These are phyloP conservation scores for Solanum clarkiae DNA, from an alignment of 257 asterid species.

Conservation along the genomic window DNA sequence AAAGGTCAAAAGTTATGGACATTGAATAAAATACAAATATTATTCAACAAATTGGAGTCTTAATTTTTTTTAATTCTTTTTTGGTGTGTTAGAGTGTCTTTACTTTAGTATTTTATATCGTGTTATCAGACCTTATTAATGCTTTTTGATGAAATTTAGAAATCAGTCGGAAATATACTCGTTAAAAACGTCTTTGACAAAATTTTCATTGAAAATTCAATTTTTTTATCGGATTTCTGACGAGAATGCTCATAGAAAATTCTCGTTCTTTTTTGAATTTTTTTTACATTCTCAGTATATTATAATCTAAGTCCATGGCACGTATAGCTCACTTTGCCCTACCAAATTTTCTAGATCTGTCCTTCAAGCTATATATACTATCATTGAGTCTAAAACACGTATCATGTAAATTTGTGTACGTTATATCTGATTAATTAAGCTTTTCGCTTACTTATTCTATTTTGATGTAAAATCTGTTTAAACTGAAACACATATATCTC, in stretches of 20 bases:
- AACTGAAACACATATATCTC: no score
- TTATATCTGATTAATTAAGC: not conserved
- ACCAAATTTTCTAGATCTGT: not conserved
- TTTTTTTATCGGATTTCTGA: no score
- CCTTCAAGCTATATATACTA: not conserved
- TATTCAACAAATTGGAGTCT: not conserved
- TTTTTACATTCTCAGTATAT: not conserved
- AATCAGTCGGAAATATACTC: not conserved
- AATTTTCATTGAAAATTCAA: no score
- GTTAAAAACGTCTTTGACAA: not conserved
- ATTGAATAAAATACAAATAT: no score
- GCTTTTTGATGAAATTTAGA: not conserved
- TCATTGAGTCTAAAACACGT: not conserved
- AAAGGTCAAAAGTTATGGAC: no score
- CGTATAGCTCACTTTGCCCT: not conserved
- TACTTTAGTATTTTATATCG: not conserved
- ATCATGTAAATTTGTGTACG: not conserved
- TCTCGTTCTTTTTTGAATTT: not conserved
- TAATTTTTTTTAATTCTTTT: not conserved
- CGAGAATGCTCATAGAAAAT: no score
- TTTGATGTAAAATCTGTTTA: no score
- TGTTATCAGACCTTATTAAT: not conserved
- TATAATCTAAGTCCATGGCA: not conserved
- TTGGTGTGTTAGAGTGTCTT: not conserved
- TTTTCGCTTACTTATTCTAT: no score